Percentiles rank a stretch among this genome's conserved stretches.
phyloP scores from a whole-genome alignment of 1,284 basidiomycete species.

The Moesziomyces antarcticus region DNA sequence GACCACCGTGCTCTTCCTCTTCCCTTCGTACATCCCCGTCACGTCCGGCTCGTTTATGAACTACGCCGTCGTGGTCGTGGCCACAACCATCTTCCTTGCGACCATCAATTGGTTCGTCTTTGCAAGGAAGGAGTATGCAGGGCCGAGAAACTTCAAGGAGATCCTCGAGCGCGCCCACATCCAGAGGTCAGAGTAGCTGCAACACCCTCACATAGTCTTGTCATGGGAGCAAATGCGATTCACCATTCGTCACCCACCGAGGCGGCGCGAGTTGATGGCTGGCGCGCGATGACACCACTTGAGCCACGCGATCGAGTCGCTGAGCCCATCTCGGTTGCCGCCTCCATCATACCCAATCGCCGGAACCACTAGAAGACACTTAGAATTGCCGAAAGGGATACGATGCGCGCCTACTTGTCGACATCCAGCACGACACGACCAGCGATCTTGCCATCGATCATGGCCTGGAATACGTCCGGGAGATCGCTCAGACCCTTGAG shows the following conservation, averaged over 20 bases:
- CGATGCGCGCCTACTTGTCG: slow-evolving; percentile 28
- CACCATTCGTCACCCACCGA: neutral
- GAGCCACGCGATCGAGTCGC: too few species aligned
- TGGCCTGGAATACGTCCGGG: slow-evolving; percentile 71
- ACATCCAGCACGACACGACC: slow-evolving; percentile 76
- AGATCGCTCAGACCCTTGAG: slow-evolving; percentile 73
- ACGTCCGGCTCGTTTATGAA: slow-evolving; percentile 37
- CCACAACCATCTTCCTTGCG: slow-evolving; percentile 11
- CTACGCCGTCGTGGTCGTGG: slow-evolving; percentile 35
- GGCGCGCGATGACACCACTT: too few species aligned
- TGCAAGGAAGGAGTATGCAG: slow-evolving; percentile 21
- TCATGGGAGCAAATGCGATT: neutral
- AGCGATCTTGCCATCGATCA: slow-evolving; percentile 74
- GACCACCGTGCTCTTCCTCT: slow-evolving; percentile 39
- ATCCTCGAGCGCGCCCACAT: slow-evolving; percentile 21
- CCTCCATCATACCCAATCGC: too few species aligned
- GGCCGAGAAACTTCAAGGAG: slow-evolving; percentile 16
- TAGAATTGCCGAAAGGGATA: neutral
- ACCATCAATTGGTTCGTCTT: slow-evolving; percentile 35
- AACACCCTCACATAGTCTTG: neutral
- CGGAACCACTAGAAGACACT: too few species aligned
- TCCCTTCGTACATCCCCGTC: slow-evolving; percentile 33
- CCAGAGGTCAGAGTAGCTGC: slow-evolving; percentile 10
- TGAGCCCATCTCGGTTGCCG: too few species aligned
- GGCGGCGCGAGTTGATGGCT: too few species aligned